Evolutionary conservation across 106 monocot species (phyloP).

Genomic region (Platanthera guangdongensis): DNA sequence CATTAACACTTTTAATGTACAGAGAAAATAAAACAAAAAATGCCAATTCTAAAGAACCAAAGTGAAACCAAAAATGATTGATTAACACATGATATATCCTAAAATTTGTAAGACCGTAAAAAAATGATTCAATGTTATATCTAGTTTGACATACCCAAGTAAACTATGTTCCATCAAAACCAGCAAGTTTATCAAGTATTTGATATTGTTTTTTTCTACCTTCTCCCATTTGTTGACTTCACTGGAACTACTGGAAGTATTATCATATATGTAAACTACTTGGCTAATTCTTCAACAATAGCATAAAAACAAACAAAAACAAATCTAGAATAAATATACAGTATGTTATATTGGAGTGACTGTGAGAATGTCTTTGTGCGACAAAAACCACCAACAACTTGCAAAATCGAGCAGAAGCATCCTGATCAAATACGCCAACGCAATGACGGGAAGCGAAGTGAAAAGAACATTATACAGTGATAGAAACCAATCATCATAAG

Average conservation of each 20-base stretch:
- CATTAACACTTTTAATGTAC: no score
- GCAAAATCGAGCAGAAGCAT: no score
- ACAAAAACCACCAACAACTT: not conserved
- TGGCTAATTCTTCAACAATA: not conserved
- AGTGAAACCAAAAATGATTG: no score
- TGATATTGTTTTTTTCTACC: not conserved
- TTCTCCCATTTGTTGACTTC: not conserved
- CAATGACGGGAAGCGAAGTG: no score
- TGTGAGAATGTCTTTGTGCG: not conserved
- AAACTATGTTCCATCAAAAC: not conserved
- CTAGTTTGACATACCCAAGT: not conserved
- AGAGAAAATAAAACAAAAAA: no score
- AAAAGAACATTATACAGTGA: no score
- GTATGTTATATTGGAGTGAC: not conserved
- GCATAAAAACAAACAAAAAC: not conserved
- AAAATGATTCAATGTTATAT: not conserved
- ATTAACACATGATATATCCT: not conserved
- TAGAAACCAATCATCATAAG: no score
- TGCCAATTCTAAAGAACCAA: no score
- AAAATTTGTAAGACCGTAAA: not conserved
- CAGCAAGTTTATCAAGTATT: not conserved
- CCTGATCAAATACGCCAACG: no score
- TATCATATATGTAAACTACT: not conserved
- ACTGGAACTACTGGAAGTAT: not conserved
- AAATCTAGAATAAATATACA: not conserved